These are phyloP conservation scores for Physocladia obscura DNA, from an alignment of 192 early-diverging fungal species.

Conservation along the genomic window DNA sequence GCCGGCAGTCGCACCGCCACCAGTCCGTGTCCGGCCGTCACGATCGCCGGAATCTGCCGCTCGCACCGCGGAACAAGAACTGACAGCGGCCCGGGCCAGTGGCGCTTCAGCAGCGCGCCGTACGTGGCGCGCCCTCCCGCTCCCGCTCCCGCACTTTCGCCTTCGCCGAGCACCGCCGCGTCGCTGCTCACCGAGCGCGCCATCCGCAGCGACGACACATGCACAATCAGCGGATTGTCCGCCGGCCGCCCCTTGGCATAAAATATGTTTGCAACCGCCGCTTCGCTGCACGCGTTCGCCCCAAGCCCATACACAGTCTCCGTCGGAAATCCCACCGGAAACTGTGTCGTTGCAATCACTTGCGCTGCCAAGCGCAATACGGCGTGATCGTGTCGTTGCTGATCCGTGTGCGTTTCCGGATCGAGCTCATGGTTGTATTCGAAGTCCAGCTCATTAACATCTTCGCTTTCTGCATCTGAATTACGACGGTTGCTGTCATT, in stretches of 20 bases:
- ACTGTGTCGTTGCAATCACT: background rate
- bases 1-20: constrained; percentile 91
- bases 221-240: constrained; percentile 98
- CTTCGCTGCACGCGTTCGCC: constrained; percentile 73
- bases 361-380: background rate
- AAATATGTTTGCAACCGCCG: constrained; percentile 77
- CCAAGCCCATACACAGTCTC: constrained; percentile 98
- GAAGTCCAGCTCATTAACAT: no score
- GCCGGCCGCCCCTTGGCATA: constrained; percentile 80
- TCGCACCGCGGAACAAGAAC: constrained; percentile 77
- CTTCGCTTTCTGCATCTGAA: no score
- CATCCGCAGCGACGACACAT: constrained; percentile 90
- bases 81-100: constrained; percentile 96
- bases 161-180: background rate
- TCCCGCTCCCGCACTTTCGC: no score
- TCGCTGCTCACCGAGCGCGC: constrained; percentile 62
- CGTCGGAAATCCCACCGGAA: constrained; percentile 86
- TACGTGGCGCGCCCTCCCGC: constrained; percentile 65
- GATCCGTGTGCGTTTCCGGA: background rate
- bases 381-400: constrained; percentile 3
- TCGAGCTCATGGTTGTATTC: background rate
- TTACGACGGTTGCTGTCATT: no score
- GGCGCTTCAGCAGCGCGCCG: constrained; percentile 56
- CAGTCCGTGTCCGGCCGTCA: constrained; percentile 81
- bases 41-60: constrained; percentile 67